A percentile compares a stretch with the other conserved stretches of the same genome.
Evolutionary conservation across 1,284 basidiomycete genomes (phyloP).

Genomic region (Amylostereum chailletii): DNA sequence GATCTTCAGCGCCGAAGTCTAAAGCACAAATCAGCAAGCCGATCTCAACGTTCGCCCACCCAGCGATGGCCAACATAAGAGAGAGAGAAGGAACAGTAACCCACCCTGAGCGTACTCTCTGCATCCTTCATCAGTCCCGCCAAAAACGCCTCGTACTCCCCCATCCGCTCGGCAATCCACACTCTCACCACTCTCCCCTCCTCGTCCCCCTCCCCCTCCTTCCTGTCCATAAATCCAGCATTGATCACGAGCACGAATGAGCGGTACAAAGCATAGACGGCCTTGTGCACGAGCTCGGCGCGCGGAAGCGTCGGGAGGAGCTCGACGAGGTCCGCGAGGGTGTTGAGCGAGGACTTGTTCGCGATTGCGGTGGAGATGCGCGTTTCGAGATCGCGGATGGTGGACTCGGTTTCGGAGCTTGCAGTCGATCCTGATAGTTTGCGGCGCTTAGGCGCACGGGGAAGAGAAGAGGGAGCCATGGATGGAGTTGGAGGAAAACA

Average conservation of each 20-base stretch:
- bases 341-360: constrained; percentile 63
- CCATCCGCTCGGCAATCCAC: constrained; percentile 70
- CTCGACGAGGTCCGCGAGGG: constrained; percentile 68
- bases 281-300: constrained; percentile 58
- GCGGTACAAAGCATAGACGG: constrained; percentile 77
- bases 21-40: neutral
- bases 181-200: constrained; percentile 57
- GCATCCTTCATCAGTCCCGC: constrained; percentile 66
- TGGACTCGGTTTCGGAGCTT: constrained; percentile 19
- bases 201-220: constrained; percentile 32
- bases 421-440: constrained; percentile 22
- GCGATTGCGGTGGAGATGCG: constrained; percentile 39
- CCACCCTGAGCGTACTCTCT: constrained; percentile 53
- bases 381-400: constrained; percentile 42
- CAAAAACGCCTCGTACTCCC: constrained; percentile 60
- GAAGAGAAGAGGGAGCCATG: constrained; percentile 31
- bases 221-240: constrained; percentile 43
- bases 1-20: constrained; percentile 73
- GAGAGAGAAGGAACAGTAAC: constrained; percentile 14
- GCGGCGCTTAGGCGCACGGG: constrained; percentile 47
- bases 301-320: constrained; percentile 36
- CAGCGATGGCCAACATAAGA: constrained; percentile 10
- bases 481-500: neutral
- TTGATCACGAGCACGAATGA: constrained; percentile 65
- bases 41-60: constrained; percentile 30